These are phyloP conservation scores for Aristolochia fimbriata DNA, from an alignment of 164 flowering plant species.

Conservation along the genomic window DNA sequence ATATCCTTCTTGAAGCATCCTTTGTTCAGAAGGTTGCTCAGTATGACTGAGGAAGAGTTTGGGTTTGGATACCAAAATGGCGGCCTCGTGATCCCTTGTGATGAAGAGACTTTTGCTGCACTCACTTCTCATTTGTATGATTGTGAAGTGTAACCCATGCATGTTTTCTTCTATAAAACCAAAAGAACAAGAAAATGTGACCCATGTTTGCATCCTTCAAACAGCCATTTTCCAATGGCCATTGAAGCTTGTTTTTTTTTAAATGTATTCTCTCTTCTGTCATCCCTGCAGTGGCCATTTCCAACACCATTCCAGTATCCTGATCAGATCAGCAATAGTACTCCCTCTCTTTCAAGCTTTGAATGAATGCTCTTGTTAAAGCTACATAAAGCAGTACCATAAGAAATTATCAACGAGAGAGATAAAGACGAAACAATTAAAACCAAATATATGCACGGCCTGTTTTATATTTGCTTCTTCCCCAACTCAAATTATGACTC, in stretches of 20 bases:
- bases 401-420: too few relatives aligned
- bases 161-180: too few relatives aligned
- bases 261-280: neutral
- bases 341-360: too few relatives aligned
- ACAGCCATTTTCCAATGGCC: neutral
- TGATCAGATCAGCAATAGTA: too few relatives aligned
- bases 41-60: constrained; percentile 43
- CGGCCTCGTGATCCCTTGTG: constrained; percentile 48
- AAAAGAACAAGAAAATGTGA: too few relatives aligned
- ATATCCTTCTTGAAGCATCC: constrained; percentile 32
- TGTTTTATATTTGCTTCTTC: too few relatives aligned
- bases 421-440: too few relatives aligned
- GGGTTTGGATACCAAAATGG: constrained; percentile 42
- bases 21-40: constrained; percentile 30
- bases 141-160: neutral
- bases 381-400: too few relatives aligned
- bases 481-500: too few relatives aligned
- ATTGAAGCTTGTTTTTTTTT: neutral
- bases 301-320: neutral
- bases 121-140: constrained; percentile 28
- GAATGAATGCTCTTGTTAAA: too few relatives aligned
- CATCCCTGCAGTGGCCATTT: neutral
- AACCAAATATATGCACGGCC: too few relatives aligned
- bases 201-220: neutral
- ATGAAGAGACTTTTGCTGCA: constrained; percentile 33